Evolutionary conservation across 192 early-diverging fungal species (phyloP).

Genomic region (Backusella circina): DNA sequence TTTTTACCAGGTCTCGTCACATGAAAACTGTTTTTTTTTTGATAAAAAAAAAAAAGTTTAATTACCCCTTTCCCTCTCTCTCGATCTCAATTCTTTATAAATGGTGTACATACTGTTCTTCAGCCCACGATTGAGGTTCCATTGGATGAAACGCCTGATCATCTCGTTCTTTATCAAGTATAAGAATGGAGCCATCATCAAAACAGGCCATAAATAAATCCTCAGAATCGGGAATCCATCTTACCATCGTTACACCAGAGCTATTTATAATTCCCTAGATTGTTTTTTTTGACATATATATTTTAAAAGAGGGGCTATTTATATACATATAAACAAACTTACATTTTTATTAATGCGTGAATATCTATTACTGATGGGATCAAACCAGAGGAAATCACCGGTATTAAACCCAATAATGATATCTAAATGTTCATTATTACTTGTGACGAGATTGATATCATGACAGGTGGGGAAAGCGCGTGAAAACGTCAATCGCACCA

Average conservation of each 20-base stretch:
- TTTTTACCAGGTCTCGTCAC: constrained; percentile 56
- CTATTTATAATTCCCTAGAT: constrained; percentile 59
- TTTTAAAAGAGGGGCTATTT: not conserved
- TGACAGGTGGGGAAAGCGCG: constrained; percentile 80
- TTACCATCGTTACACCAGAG: constrained; percentile 70
- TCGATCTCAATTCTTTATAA: not conserved
- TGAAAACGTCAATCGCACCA: constrained; percentile 59
- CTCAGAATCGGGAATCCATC: constrained; percentile 89
- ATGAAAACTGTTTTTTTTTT: constrained; percentile 38
- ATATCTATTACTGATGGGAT: constrained; percentile 84
- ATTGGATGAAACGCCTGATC: constrained; percentile 55
- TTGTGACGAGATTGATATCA: constrained; percentile 75
- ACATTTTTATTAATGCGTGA: constrained; percentile 79
- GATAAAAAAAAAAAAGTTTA: not conserved
- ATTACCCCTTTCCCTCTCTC: not conserved
- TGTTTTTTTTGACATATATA: not conserved
- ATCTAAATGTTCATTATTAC: constrained; percentile 70
- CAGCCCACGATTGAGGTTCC: constrained; percentile 18
- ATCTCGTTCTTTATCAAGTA: constrained; percentile 85
- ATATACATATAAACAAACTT: constrained; percentile 6
- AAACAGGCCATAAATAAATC: constrained; percentile 81
- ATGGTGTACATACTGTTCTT: constrained; percentile 11
- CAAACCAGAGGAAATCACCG: constrained; percentile 84
- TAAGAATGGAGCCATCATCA: constrained; percentile 78
- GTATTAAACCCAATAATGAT: constrained; percentile 80